Conservation (phyloP, 805 yeast genomes). For the Kockiozyma suomiensis region DNA sequence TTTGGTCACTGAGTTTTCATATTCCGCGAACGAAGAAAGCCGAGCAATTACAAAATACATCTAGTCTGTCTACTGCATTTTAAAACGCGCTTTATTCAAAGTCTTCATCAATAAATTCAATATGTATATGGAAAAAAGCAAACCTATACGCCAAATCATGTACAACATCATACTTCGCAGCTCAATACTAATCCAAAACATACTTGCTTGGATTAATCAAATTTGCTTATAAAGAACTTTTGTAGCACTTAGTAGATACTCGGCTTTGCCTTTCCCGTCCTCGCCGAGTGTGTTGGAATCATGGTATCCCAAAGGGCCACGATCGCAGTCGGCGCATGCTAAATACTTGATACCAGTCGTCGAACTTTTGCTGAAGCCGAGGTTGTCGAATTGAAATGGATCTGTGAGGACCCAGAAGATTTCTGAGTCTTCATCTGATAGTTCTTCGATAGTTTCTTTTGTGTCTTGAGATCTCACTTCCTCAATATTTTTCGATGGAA, state of each 20-base stretch:
- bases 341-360: conserved; percentile 31
- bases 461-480: background rate
- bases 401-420: conserved; percentile 31
- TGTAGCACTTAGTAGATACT: conserved; percentile 25
- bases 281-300: conserved; percentile 2
- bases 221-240: conserved; percentile 16
- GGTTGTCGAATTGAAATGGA: conserved; percentile 35
- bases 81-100: no score
- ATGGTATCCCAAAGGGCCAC: conserved; percentile 35
- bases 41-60: no score
- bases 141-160: background rate
- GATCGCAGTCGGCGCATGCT: conserved; percentile 37
- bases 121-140: background rate
- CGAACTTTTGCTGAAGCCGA: conserved; percentile 32
- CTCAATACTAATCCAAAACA: background rate
- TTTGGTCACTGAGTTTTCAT: no score
- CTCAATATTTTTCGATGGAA: background rate
- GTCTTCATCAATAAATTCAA: no score
- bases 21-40: no score
- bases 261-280: conserved; percentile 5
- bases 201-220: background rate
- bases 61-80: no score
- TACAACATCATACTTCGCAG: background rate
- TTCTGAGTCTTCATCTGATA: conserved; percentile 5
- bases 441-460: background rate